These are phyloP conservation scores for Aegilops longissima DNA, from an alignment of 176 grass and related monocot species.

Conservation along the genomic window DNA sequence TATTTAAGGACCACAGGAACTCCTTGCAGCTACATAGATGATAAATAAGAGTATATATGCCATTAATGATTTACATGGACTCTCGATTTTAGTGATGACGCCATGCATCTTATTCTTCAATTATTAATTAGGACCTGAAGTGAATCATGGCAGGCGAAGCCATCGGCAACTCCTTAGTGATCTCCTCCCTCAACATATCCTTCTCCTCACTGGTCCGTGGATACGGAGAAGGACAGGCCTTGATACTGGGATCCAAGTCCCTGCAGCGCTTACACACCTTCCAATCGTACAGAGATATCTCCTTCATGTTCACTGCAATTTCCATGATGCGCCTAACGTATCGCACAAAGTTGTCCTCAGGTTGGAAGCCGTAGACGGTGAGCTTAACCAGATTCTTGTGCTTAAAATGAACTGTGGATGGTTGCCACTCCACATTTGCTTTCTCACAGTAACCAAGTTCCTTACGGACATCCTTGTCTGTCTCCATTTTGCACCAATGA, in stretches of 20 bases:
- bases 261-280: not conserved
- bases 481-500: not conserved
- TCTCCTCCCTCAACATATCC: not conserved
- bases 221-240: not conserved
- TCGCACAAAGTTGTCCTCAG: not conserved
- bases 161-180: not conserved
- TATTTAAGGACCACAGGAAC: too few species aligned
- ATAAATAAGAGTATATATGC: not conserved
- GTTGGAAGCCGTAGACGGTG: not conserved
- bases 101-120: too few species aligned
- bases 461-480: not conserved
- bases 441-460: not conserved
- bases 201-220: not conserved
- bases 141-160: not conserved
- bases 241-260: not conserved
- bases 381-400: slow-evolving; percentile 11
- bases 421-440: not conserved
- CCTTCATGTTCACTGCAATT: not conserved
- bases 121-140: too few species aligned
- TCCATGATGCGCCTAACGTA: not conserved
- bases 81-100: too few species aligned
- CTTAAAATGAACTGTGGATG: not conserved
- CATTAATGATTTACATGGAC: too few species aligned
- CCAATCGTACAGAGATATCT: not conserved
- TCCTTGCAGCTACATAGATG: not conserved